Base-by-base conservation (phyloP, 2,329 filamentous ascomycete species). In the Aspergillus flavus region DNA sequence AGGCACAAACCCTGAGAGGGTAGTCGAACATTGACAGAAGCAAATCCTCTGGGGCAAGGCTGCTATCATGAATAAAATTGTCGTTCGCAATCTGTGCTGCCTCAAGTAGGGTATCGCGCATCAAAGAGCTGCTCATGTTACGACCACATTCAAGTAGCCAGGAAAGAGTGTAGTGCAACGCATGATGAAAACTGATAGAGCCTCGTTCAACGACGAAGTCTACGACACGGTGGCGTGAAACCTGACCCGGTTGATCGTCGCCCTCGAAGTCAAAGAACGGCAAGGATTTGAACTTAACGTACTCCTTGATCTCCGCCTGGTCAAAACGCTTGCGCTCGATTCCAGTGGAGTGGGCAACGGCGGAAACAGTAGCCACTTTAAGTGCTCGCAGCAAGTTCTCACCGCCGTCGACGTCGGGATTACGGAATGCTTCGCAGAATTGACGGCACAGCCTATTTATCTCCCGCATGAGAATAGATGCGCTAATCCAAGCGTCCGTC, bases 401-500 rank as follows among this genome's bases (percentile, higher is more conserved):
- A 7, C 85, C 82, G 65, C 93, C 88, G 52, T 90, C 85, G n/a
- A 85, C 83, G 36, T 85, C 84, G 48, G 85, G 85, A 73, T 89
- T 86, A 57, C 88, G 87, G 82, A 97, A 99, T 0, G 95, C 89
- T 70, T 96, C 92, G 0, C 93, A 89, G 62, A 98, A 90, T 71
- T 95, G 91, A 66, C 94, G 86, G 73, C 94, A 97, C 43, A 98
- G 86, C 59, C 92, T 89, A 75, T 98, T 98, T 76, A 99, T 94
- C 76, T 99, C 94, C 57, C 94, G 87, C 57, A 95, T 97, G 62
- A 99, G 91, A 57, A 98, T 85, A 7, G 94, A 97, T 4, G 95
- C 94, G 62, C 92, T 96, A 59, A 99, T 98, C 95, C 95, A 99
- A 23, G 93, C 91, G 79, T 99, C 96, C 2, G 94, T 96, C 78